phyloP scores from a whole-genome alignment of 2,329 filamentous ascomycete species.

The Aspergillus clavatus region DNA sequence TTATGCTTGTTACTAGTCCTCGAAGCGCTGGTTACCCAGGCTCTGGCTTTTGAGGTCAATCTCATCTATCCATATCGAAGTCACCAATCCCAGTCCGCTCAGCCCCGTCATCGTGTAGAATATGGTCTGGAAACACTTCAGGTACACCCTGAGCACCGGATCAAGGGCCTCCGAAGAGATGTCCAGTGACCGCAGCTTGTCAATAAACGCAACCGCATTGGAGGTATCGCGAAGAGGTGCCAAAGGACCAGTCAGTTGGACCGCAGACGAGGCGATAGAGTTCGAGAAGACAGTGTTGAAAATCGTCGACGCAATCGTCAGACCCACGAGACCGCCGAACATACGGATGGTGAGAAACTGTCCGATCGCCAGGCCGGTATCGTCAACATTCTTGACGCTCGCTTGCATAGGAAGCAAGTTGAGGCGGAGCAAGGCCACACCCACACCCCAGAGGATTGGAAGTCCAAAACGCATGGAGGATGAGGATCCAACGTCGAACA shows the following conservation, averaged over 20 bases:
- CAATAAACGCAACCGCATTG: neutral
- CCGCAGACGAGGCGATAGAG: neutral
- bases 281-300: slow-evolving; percentile 1
- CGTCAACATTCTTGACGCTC: slow-evolving; percentile 4
- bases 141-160: slow-evolving; percentile 1
- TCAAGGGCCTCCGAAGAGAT: neutral
- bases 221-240: neutral
- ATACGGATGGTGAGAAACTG: neutral
- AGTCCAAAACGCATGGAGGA: slow-evolving; percentile 2
- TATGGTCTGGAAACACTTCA: slow-evolving; percentile 3
- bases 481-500: slow-evolving; percentile 1
- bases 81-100: slow-evolving; percentile 1
- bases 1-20: neutral
- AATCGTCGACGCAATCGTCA: slow-evolving; percentile 1
- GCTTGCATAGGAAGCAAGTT: slow-evolving; percentile 7
- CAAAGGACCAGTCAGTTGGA: neutral
- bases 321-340: slow-evolving; percentile 1
- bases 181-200: neutral
- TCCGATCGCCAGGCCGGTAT: slow-evolving; percentile 6
- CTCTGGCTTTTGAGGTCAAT: slow-evolving; percentile 3
- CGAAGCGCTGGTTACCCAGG: slow-evolving; percentile 5
- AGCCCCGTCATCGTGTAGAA: slow-evolving; percentile 5
- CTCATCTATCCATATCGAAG: slow-evolving; percentile 4
- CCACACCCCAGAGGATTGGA: slow-evolving; percentile 2
- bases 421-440: slow-evolving; percentile 5